Evolutionary conservation across 495 filamentous ascomycete genomes (phyloP).

Genomic region (Penicilliopsis zonata): DNA sequence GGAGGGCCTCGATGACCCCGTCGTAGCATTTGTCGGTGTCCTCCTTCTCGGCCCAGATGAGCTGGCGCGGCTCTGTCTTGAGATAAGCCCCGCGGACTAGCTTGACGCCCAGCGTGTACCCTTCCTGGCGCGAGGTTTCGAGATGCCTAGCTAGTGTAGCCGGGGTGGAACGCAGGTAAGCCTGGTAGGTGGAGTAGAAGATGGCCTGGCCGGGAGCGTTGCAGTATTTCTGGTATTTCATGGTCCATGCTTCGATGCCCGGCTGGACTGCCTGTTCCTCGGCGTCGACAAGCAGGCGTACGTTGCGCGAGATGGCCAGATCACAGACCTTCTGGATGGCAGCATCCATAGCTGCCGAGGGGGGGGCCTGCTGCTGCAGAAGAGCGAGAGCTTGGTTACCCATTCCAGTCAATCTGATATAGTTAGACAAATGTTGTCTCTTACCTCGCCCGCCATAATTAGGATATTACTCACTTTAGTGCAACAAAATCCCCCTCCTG

Average conservation of each 20-base stretch:
- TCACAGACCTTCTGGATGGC: constrained; percentile 70
- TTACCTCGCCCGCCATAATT: not conserved
- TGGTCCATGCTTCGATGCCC: constrained; percentile 78
- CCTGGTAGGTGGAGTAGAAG: constrained; percentile 71
- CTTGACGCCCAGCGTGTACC: constrained; percentile 78
- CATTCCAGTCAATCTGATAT: constrained; percentile 65
- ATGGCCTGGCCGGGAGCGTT: constrained; percentile 48
- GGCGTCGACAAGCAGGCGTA: constrained; percentile 77
- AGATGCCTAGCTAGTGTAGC: constrained; percentile 55
- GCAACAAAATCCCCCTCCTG: constrained; percentile 73
- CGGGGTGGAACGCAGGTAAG: constrained; percentile 66
- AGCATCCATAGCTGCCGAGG: constrained; percentile 47
- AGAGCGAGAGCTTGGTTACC: constrained; percentile 60
- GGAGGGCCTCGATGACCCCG: constrained; percentile 42
- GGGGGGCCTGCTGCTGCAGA: constrained; percentile 44
- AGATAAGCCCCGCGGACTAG: constrained; percentile 89
- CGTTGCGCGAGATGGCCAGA: constrained; percentile 54
- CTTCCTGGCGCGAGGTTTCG: constrained; percentile 47
- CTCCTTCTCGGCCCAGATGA: constrained; percentile 71
- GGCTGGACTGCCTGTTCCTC: constrained; percentile 73
- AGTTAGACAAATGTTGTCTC: constrained; percentile 3
- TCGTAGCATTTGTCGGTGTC: constrained; percentile 66
- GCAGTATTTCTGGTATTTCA: constrained; percentile 75
- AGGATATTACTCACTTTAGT: constrained; percentile 51
- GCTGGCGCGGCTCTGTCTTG: constrained; percentile 59